A percentile compares a stretch with the other conserved stretches of the same genome.
Evolutionary conservation across 257 asterid species (phyloP).

Genomic region (Verbascum thapsus): DNA sequence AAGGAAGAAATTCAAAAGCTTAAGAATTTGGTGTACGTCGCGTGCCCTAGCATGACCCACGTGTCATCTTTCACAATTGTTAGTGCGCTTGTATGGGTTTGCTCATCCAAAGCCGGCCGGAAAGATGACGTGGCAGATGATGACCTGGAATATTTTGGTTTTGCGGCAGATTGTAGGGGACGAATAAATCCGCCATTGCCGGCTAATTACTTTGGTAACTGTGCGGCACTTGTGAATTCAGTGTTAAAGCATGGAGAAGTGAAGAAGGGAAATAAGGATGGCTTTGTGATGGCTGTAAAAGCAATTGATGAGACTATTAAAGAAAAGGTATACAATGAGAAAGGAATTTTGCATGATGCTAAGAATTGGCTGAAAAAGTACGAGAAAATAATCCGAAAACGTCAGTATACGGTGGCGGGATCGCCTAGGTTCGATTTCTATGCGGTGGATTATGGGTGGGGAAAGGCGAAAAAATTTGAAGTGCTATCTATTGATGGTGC

Average conservation of each 20-base stretch:
- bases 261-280: constrained; percentile 34
- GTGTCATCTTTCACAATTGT: constrained; percentile 31
- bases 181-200: constrained; percentile 46
- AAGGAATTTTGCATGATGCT: constrained; percentile 29
- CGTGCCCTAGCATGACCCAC: constrained; percentile 14
- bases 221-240: constrained; percentile 13
- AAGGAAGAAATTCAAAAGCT: constrained; percentile 27
- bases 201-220: constrained; percentile 43
- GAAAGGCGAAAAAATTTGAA: constrained; percentile 45
- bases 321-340: constrained; percentile 21
- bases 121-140: constrained; percentile 11
- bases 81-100: constrained; percentile 36
- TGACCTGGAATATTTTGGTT: constrained; percentile 28
- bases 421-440: constrained; percentile 40
- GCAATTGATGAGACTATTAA: constrained; percentile 23
- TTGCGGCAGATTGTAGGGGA: constrained; percentile 25
- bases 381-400: constrained; percentile 5
- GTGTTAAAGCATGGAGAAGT: constrained; percentile 22
- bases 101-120: too few relatives aligned
- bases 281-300: constrained; percentile 28
- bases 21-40: not conserved
- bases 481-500: constrained; percentile 32
- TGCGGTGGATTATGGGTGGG: constrained; percentile 49
- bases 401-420: constrained; percentile 27
- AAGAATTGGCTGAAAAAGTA: constrained; percentile 27